phyloP scores from a whole-genome alignment of 768 basidiomycete genomes.

The Sutorius australiensis region DNA sequence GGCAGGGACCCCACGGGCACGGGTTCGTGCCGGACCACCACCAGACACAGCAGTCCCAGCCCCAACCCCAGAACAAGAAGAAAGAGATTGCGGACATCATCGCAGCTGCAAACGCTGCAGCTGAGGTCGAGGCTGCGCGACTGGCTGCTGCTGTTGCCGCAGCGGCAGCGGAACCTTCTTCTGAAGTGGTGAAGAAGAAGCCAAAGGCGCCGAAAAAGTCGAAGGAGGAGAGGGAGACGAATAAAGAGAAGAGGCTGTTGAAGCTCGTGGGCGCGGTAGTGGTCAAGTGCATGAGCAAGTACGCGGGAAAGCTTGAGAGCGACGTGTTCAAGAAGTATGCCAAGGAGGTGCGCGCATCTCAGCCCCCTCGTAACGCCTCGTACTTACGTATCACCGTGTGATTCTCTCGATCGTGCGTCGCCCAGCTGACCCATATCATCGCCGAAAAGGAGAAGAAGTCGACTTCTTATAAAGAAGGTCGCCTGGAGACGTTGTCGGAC shows the following conservation, averaged over 20 bases:
- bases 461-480: conserved; percentile 65
- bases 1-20: background rate
- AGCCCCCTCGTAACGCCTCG: background rate
- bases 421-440: conserved; percentile 78
- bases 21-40: background rate
- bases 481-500: conserved; percentile 72
- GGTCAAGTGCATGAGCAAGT: conserved; percentile 90
- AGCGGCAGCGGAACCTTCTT: conserved; percentile 4
- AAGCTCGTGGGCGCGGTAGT: conserved; percentile 88
- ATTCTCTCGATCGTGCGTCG: conserved; percentile 4
- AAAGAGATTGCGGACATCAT: conserved; percentile 39
- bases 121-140: conserved; percentile 31
- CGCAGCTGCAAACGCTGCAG: conserved; percentile 38
- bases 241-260: conserved; percentile 77
- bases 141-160: conserved; percentile 27
- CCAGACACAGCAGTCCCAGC: background rate
- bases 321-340: conserved; percentile 94
- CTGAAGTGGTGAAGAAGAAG: conserved; percentile 23
- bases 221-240: conserved; percentile 58
- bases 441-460: conserved; percentile 97
- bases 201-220: conserved; percentile 39
- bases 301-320: conserved; percentile 66
- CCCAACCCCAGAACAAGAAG: conserved; percentile 7
- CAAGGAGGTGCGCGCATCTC: conserved; percentile 72
- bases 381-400: conserved; percentile 1